phyloP scores from a whole-genome alignment of 129 eudicot species.

The Arctium lappa region DNA sequence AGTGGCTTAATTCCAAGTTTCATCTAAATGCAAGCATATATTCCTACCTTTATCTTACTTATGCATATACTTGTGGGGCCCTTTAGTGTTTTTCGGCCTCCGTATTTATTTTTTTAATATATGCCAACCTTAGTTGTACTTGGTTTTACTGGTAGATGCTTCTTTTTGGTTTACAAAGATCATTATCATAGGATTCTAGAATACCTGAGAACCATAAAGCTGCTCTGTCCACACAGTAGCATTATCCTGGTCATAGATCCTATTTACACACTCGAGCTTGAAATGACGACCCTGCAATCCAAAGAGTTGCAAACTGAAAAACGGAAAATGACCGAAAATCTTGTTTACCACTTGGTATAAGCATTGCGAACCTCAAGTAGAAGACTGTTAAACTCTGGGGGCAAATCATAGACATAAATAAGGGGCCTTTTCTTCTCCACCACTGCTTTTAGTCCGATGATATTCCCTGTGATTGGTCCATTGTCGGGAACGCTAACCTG shows the following conservation, averaged over 20 bases:
- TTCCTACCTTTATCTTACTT: neutral
- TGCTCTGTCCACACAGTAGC: slow-evolving; percentile 84
- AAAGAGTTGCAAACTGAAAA: neutral
- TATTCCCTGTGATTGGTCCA: slow-evolving; percentile 28
- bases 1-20: slow-evolving; percentile 1
- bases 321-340: neutral
- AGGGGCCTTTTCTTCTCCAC: slow-evolving; percentile 92
- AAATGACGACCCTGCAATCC: slow-evolving; percentile 88
- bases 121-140: too few species aligned
- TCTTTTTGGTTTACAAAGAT: neutral
- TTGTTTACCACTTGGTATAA: slow-evolving; percentile 11
- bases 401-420: slow-evolving; percentile 87
- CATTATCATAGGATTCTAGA: neutral
- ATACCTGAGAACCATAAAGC: slow-evolving; percentile 97
- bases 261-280: slow-evolving; percentile 84
- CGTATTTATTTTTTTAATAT: too few species aligned
- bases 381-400: slow-evolving; percentile 80
- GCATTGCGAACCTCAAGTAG: slow-evolving; percentile 75
- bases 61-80: neutral
- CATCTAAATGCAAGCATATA: neutral
- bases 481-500: slow-evolving; percentile 57
- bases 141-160: neutral
- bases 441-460: slow-evolving; percentile 45
- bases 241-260: slow-evolving; percentile 75
- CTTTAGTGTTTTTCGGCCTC: too few species aligned